These are phyloP conservation scores for Leucaena leucocephala DNA, from an alignment of 306 rosid species.

Conservation along the genomic window DNA sequence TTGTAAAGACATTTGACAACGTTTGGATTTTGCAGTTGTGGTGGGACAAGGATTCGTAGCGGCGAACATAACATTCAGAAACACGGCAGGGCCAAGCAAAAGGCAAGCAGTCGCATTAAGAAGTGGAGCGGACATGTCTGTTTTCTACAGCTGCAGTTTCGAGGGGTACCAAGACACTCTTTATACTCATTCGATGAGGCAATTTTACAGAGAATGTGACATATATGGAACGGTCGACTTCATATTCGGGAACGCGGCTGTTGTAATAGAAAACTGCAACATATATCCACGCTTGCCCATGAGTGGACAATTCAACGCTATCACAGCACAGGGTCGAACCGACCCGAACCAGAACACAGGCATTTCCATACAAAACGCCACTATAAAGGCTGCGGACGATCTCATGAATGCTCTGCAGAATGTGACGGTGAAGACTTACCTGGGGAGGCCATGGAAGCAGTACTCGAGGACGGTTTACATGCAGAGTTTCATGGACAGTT, in stretches of 20 bases:
- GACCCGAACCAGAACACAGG: conserved; percentile 71
- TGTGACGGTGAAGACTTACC: conserved; percentile 41
- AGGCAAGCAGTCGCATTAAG: conserved; percentile 84
- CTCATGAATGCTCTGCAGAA: conserved; percentile 23
- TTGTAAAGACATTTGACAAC: background rate
- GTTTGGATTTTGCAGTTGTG: conserved; percentile 45
- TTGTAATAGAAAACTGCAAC: conserved; percentile 63
- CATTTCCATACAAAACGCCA: conserved; percentile 54
- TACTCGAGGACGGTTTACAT: conserved; percentile 58
- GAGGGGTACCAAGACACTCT: conserved; percentile 86
- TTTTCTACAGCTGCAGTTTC: conserved; percentile 79
- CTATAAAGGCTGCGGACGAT: conserved; percentile 49
- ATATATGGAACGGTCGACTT: conserved; percentile 84
- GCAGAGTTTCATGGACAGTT: conserved; percentile 46
- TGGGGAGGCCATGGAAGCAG: conserved; percentile 74
- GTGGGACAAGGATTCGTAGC: conserved; percentile 66
- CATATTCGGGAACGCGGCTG: conserved; percentile 72
- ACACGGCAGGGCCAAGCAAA: conserved; percentile 82
- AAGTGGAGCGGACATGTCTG: conserved; percentile 67
- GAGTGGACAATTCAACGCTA: conserved; percentile 58
- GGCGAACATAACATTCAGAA: conserved; percentile 71
- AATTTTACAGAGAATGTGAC: conserved; percentile 83
- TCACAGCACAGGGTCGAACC: conserved; percentile 67
- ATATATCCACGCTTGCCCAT: conserved; percentile 57
- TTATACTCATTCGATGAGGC: conserved; percentile 72